A percentile compares a stretch with the other conserved stretches of the same genome.
Conservation (phyloP, 2,329 filamentous ascomycete species). For the Byssochlamys sp. region DNA sequence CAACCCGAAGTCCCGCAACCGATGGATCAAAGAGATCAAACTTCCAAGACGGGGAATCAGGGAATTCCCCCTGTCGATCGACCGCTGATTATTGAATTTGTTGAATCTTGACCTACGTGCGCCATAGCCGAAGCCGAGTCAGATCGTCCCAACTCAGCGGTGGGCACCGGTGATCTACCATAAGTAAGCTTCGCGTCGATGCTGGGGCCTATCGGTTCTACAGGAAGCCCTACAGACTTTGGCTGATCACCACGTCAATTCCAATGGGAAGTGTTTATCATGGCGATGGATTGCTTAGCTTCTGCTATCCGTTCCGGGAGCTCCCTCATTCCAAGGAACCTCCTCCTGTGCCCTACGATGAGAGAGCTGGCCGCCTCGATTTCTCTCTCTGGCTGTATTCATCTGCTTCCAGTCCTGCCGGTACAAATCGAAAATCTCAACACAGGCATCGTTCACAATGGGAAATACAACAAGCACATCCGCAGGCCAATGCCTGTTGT, state of each 20-base stretch:
- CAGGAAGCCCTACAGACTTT: background rate
- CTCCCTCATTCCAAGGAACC: background rate
- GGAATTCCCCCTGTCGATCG: background rate
- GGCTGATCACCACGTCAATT: background rate
- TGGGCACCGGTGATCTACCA: background rate
- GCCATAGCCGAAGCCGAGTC: background rate
- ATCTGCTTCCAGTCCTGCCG: background rate
- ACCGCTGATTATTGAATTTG: background rate
- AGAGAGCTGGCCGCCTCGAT: background rate
- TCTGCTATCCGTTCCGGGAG: background rate
- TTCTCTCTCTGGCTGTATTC: background rate
- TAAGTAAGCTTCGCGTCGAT: background rate
- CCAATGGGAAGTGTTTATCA: background rate
- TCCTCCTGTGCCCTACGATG: background rate
- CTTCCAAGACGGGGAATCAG: no score
- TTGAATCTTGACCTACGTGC: background rate
- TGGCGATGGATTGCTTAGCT: background rate
- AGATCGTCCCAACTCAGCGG: background rate
- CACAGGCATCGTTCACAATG: background rate
- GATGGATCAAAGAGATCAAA: background rate
- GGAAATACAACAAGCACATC: slow-evolving; percentile 5
- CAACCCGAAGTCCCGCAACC: background rate
- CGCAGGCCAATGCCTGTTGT: slow-evolving; percentile 6
- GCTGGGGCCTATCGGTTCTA: background rate
- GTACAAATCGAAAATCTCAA: background rate